A percentile compares a stretch with the other conserved stretches of the same genome.
These are phyloP conservation scores for Diplodia sapinea DNA, from an alignment of 2,329 filamentous ascomycete species.

Conservation along the genomic window DNA sequence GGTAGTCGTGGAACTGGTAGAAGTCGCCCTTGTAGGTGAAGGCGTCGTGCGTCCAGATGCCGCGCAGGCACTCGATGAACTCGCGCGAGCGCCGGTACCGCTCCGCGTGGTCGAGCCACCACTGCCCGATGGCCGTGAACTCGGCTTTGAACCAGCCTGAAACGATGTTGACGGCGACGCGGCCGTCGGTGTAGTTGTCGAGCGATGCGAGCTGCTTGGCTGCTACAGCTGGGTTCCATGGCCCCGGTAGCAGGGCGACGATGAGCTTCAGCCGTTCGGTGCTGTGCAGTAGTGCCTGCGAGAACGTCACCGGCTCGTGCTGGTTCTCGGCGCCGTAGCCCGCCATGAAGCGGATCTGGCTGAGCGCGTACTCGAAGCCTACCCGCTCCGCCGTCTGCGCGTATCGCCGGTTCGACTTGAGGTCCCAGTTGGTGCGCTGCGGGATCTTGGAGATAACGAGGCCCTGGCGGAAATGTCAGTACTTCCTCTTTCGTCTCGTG, in stretches of 20 bases:
- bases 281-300: conserved; percentile 55
- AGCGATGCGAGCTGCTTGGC: conserved; percentile 62
- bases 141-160: conserved; percentile 62
- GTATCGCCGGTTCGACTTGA: conserved; percentile 57
- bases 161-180: conserved; percentile 60
- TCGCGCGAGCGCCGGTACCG: conserved; percentile 58
- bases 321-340: conserved; percentile 57
- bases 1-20: conserved; percentile 60
- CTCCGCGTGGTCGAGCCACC: conserved; percentile 62
- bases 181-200: conserved; percentile 59
- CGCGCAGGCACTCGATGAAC: conserved; percentile 59
- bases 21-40: conserved; percentile 60
- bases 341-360: conserved; percentile 61
- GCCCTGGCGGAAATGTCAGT: conserved; percentile 37
- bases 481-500: too few relatives aligned
- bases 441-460: conserved; percentile 61
- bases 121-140: conserved; percentile 59
- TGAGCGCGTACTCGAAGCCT: conserved; percentile 60
- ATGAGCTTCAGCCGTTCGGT: conserved; percentile 59
- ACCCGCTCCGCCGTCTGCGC: conserved; percentile 56
- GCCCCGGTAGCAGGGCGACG: conserved; percentile 58
- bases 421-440: conserved; percentile 57
- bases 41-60: conserved; percentile 58
- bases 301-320: conserved; percentile 60
- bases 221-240: conserved; percentile 59